phyloP scores from a whole-genome alignment of 768 basidiomycete species.

The Russula earlei region DNA sequence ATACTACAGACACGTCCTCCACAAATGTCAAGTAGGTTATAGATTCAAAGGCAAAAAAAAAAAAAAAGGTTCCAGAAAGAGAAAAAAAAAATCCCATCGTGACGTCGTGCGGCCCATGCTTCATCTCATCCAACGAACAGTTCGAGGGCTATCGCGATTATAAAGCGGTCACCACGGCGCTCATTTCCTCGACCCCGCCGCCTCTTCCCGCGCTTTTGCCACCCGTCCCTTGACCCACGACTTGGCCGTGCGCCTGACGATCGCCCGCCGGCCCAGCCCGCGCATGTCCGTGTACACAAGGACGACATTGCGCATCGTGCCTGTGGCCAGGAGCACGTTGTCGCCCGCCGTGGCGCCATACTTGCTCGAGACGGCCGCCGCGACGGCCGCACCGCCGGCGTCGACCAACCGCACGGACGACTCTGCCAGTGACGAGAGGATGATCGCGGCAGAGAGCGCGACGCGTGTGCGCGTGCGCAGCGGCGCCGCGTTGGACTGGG shows the following conservation, averaged over 20 bases:
- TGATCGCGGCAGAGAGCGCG: constrained; percentile 15
- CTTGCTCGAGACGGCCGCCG: constrained; percentile 18
- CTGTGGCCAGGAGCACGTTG: constrained; percentile 10
- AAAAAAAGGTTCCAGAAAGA: no score
- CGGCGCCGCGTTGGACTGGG: not conserved
- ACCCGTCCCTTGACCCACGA: constrained; percentile 4
- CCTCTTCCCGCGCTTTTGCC: not conserved
- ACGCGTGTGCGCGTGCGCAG: constrained; percentile 1
- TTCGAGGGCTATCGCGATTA: no score
- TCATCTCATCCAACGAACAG: no score
- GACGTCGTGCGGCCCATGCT: no score
- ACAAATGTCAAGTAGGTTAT: no score
- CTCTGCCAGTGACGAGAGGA: constrained; percentile 8
- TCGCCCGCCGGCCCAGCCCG: constrained; percentile 9
- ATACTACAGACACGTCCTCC: no score
- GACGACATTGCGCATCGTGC: constrained; percentile 17
- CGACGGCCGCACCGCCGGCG: constrained; percentile 13
- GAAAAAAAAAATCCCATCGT: no score
- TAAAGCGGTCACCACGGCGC: not conserved
- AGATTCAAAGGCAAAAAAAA: no score
- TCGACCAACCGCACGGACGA: constrained; percentile 11
- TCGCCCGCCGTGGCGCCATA: constrained; percentile 12
- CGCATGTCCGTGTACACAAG: constrained; percentile 18
- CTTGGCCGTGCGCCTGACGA: constrained; percentile 14
- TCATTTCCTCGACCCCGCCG: not conserved